Conservation (phyloP, 805 yeast species). For the Helenozyma baotianmanensis region DNA sequence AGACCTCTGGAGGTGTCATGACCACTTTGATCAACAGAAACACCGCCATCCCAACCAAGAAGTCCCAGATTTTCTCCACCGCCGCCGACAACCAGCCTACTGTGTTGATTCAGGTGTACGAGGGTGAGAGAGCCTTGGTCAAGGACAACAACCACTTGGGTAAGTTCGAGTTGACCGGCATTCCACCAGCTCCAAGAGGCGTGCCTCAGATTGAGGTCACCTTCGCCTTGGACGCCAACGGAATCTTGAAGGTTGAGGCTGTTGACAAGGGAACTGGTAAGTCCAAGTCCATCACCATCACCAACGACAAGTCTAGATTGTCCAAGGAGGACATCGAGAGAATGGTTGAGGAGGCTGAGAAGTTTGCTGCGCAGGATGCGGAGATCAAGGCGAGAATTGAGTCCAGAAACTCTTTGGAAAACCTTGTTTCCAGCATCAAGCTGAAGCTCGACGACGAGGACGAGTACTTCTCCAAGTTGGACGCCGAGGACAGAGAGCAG, state of each 20-base stretch:
- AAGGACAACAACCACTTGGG: slow-evolving; percentile 21
- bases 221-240: slow-evolving; percentile 19
- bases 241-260: slow-evolving; percentile 19
- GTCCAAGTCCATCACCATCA: slow-evolving; percentile 17
- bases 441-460: slow-evolving; percentile 12
- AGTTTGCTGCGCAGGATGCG: slow-evolving; percentile 18
- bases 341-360: slow-evolving; percentile 20
- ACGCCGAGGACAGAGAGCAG: slow-evolving; percentile 88
- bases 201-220: slow-evolving; percentile 21
- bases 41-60: slow-evolving; percentile 19
- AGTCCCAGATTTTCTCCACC: slow-evolving; percentile 19
- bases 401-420: slow-evolving; percentile 17
- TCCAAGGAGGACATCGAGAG: slow-evolving; percentile 19
- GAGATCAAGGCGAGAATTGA: slow-evolving; percentile 18
- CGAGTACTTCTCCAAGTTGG: slow-evolving; percentile 49
- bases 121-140: slow-evolving; percentile 21
- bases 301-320: slow-evolving; percentile 17
- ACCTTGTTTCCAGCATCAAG: slow-evolving; percentile 15
- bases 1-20: slow-evolving; percentile 21
- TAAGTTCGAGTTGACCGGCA: slow-evolving; percentile 19
- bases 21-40: slow-evolving; percentile 19
- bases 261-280: slow-evolving; percentile 19
- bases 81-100: slow-evolving; percentile 21
- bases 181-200: slow-evolving; percentile 21
- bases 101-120: slow-evolving; percentile 18